A percentile compares a stretch with the other conserved stretches of the same genome.
phyloP scores from a whole-genome alignment of 192 early-diverging fungal genomes.

The Podila epigama region DNA sequence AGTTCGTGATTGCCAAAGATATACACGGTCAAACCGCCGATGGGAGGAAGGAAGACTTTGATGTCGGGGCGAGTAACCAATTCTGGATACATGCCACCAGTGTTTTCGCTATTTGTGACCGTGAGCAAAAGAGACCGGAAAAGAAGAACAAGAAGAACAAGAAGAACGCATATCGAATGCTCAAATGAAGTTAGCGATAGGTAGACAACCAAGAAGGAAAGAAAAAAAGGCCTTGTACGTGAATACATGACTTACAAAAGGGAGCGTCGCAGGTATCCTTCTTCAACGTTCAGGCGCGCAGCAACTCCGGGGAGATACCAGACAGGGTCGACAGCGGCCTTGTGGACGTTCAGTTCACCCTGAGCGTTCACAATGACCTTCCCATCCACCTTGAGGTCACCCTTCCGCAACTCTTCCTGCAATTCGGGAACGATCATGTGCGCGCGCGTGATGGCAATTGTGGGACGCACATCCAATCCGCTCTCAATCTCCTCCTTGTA shows the following conservation, averaged over 20 bases:
- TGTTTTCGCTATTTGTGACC: constrained; percentile 70
- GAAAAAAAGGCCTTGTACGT: neutral
- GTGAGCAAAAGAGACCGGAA: neutral
- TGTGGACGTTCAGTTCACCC: constrained; percentile 88
- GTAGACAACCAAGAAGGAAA: neutral
- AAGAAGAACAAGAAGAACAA: constrained; percentile 6
- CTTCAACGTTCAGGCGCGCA: constrained; percentile 84
- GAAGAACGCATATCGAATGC: neutral
- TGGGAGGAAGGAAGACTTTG: constrained; percentile 93
- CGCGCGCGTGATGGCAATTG: constrained; percentile 93
- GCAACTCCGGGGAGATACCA: constrained; percentile 96
- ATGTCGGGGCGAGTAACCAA: constrained; percentile 92
- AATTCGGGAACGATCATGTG: constrained; percentile 95
- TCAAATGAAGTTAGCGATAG: neutral
- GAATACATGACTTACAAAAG: constrained; percentile 68
- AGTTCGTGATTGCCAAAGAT: constrained; percentile 89
- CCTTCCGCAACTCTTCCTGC: constrained; percentile 71
- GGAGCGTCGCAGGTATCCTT: constrained; percentile 81
- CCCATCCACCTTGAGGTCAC: constrained; percentile 77
- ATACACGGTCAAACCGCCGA: constrained; percentile 91
- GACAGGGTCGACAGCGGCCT: constrained; percentile 94
- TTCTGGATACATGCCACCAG: constrained; percentile 96
- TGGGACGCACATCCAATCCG: constrained; percentile 87
- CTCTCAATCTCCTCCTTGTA: constrained; percentile 67
- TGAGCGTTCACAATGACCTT: constrained; percentile 78